Evolutionary conservation across 306 rosid species (phyloP), one percentile per base, ranked within the genome.

Genomic region (Trichosanthes cucumerina): DNA sequence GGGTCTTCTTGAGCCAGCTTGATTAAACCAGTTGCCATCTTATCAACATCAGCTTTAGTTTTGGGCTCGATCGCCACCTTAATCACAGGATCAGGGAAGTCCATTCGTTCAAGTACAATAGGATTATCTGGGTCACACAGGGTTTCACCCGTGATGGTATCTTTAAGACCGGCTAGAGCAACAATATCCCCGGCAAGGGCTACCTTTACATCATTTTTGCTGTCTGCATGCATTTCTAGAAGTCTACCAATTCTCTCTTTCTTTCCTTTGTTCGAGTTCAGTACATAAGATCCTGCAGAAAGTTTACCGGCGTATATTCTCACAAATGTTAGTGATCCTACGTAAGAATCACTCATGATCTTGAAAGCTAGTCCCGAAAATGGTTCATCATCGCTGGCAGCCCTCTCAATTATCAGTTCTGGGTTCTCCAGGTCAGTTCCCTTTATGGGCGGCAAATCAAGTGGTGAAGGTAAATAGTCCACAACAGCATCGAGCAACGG

Each of bases 1-100:
- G 99, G 99, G 78, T 95, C 99, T 82, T 95, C 99, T 81, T 95
- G 99, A 76, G 99, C 96, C 76, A 95, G 97, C 86, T 95, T 95
- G 78, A 92, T 80, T 83, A 95, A 86, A 81, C 99, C 97, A 82
- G 81, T 81, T 62, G 91, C 97, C 99, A 92, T 95, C 86, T 87
- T 95, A 83, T 95, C 99, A 71, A 95, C 77, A 77, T 95, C 99
- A 75, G 97, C 97, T 87, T 95, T 95, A 80, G 99, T 95, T 80
- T 95, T 95, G 84, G 99, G 99, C 85, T 95, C 97, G 80, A 95
- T 92, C 38, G 99, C 99, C 82, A 95, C 97, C 89, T 95, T 95
- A 76, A 95, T 95, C 34, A 95, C 97, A 69, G 99, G 99, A 84
- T 95, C 99, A 66, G 97, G 97, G 88, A 95, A 95, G 88, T 95